These are phyloP conservation scores for Euphorbia schlechtendalii DNA, from an alignment of 441 rosid genomes.

Conservation along the genomic window DNA sequence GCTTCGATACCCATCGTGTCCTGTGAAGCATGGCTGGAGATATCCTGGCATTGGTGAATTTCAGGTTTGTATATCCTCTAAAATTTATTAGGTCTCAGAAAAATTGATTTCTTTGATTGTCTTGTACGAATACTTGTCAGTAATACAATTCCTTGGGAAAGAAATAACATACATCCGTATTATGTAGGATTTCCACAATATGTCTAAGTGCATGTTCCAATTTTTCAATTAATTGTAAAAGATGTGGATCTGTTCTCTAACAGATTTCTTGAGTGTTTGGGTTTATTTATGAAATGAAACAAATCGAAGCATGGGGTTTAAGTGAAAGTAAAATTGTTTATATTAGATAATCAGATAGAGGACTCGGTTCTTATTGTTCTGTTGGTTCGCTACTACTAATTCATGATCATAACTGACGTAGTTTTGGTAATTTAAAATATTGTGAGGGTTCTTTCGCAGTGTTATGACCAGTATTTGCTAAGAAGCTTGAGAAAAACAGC, in stretches of 20 bases:
- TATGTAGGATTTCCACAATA: no score
- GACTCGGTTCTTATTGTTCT: background rate
- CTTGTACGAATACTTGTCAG: background rate
- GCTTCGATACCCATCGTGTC: slow-evolving; percentile 88
- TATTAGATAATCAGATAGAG: background rate
- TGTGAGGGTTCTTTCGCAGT: slow-evolving; percentile 34
- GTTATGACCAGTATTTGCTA: slow-evolving; percentile 79
- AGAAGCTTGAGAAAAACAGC: slow-evolving; percentile 80
- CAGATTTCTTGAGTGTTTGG: no score
- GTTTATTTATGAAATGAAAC: no score
- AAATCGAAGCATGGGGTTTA: background rate
- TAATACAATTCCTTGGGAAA: background rate
- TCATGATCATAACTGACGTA: background rate
- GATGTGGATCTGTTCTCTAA: no score
- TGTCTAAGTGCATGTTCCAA: no score
- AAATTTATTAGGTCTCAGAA: background rate
- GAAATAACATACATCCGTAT: no score
- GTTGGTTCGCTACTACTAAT: background rate
- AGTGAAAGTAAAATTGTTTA: background rate
- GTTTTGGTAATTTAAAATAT: background rate
- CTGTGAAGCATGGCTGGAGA: slow-evolving; percentile 99
- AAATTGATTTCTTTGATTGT: slow-evolving; percentile 5
- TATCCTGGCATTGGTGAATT: slow-evolving; percentile 98
- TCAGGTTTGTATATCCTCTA: slow-evolving; percentile 45
- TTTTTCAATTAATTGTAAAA: no score